Base-by-base conservation (phyloP, 768 basidiomycete species). In the Jaapia argillacea region DNA sequence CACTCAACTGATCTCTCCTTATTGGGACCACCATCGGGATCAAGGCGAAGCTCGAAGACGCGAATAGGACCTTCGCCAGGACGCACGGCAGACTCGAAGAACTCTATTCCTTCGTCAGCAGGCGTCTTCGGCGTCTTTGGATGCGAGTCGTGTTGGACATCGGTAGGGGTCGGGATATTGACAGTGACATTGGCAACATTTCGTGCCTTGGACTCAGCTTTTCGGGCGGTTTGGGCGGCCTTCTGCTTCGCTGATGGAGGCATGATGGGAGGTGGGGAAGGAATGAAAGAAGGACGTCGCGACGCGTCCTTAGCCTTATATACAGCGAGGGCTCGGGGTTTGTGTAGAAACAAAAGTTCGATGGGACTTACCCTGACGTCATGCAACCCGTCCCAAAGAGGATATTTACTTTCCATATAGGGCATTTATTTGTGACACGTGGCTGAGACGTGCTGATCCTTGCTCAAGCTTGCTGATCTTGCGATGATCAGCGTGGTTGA, bases 91-190 rank as follows among this genome's bases (percentile, higher is more conserved):
- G 77, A 73, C 52, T 83, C 71, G 54, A 96, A 96, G 67, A 88
- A 96, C 26, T 83, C 82, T 58, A 92, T 77, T 21, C 81, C 91
- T 58, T 94, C 91, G 58, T 94, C 90, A 31, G 92, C 91, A 27
- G 91, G 92, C 3, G 92, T 96, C 67, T 77, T 86, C 26, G 86
- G 87, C 1, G 82, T 81, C 44, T 67, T 64, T n/a, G n/a, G n/a
- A n/a, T n/a, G n/a, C n/a, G n/a, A n/a, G n/a, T n/a, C n/a, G n/a
- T n/a, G n/a, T 6, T 67, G 65, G 12, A 53, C 13, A 7, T 45
- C 36, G 21, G 40, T 51, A 16, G 52, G 44, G 4, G 53, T 46
- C 28, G 49, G 48, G 31, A 48, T 54, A 18, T 33, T 25, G 22
- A 54, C 37, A 12, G 43, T 47, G 18, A 52, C 43, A 23, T 42